Conservation (phyloP, 768 basidiomycete genomes). For the Pulveroboletus frians region DNA sequence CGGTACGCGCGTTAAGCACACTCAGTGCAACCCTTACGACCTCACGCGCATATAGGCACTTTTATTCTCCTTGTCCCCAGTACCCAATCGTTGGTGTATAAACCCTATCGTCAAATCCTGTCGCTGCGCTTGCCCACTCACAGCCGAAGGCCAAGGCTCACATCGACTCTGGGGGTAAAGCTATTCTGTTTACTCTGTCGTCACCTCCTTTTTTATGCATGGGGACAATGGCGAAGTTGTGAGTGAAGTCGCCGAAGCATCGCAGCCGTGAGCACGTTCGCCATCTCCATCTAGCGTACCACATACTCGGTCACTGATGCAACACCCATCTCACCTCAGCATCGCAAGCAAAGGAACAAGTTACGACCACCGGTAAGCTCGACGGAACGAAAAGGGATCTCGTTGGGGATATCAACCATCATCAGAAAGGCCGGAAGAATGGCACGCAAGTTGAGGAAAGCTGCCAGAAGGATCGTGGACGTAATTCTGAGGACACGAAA, state of each 20-base stretch:
- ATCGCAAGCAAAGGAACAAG: not conserved
- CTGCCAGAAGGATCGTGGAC: constrained; percentile 10
- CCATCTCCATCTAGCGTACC: not conserved
- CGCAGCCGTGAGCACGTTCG: not conserved
- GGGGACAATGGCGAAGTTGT: not conserved
- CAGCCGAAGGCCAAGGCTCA: not conserved
- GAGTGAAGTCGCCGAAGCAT: not conserved
- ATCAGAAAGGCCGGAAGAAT: constrained; percentile 28
- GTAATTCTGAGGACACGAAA: too few relatives aligned
- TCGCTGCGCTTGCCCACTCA: constrained; percentile 44
- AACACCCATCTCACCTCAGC: not conserved
- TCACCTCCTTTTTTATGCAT: not conserved
- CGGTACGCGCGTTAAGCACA: constrained; percentile 34
- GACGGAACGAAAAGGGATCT: constrained; percentile 47
- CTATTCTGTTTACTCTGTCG: not conserved
- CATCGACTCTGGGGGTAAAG: not conserved
- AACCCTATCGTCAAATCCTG: constrained; percentile 54
- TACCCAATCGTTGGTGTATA: constrained; percentile 59
- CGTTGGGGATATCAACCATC: constrained; percentile 55
- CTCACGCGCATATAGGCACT: constrained; percentile 38
- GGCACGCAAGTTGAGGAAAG: not conserved
- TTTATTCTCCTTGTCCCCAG: constrained; percentile 62
- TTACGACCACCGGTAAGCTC: not conserved
- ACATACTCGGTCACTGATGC: not conserved
- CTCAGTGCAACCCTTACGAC: not conserved